These are phyloP conservation scores for Macadamia integrifolia DNA, from an alignment of 164 flowering plant species.

Conservation along the genomic window DNA sequence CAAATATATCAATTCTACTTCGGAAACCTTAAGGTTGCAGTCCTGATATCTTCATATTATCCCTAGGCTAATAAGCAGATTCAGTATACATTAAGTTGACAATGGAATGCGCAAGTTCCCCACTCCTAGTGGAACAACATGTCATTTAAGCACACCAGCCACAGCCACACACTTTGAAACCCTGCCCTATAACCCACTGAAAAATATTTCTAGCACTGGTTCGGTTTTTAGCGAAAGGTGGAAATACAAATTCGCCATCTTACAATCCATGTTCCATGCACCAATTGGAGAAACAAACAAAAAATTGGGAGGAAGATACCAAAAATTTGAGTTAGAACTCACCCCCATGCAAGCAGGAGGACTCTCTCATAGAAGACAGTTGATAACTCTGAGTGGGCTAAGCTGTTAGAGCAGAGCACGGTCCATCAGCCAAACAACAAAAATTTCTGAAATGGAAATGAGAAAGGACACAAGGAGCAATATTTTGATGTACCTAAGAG, in stretches of 20 bases:
- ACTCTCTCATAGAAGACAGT: slow-evolving; percentile 94
- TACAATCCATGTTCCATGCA: not conserved
- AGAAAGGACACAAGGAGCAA: slow-evolving; percentile 3
- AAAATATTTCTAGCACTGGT: too few species aligned
- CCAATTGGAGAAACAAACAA: not conserved
- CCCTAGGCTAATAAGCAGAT: too few species aligned
- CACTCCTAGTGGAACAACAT: too few species aligned
- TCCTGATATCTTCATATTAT: too few species aligned
- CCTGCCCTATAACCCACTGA: too few species aligned
- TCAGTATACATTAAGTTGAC: too few species aligned
- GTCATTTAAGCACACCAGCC: too few species aligned
- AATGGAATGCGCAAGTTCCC: too few species aligned
- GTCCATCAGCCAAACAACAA: slow-evolving; percentile 7
- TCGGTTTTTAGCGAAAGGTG: too few species aligned
- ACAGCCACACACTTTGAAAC: too few species aligned
- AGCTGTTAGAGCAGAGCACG: slow-evolving; percentile 37
- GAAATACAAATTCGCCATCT: not conserved
- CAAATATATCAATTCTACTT: too few species aligned
- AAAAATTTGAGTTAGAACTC: slow-evolving; percentile 23
- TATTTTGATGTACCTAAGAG: slow-evolving; percentile 52
- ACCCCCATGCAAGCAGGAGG: slow-evolving; percentile 89
- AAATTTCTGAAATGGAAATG: not conserved
- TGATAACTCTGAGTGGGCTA: slow-evolving; percentile 93
- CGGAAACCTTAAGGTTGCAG: too few species aligned
- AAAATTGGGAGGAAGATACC: not conserved